Evolutionary conservation across 2,329 filamentous ascomycete species (phyloP).

Genomic region (Xylariomycetidae sp.): DNA sequence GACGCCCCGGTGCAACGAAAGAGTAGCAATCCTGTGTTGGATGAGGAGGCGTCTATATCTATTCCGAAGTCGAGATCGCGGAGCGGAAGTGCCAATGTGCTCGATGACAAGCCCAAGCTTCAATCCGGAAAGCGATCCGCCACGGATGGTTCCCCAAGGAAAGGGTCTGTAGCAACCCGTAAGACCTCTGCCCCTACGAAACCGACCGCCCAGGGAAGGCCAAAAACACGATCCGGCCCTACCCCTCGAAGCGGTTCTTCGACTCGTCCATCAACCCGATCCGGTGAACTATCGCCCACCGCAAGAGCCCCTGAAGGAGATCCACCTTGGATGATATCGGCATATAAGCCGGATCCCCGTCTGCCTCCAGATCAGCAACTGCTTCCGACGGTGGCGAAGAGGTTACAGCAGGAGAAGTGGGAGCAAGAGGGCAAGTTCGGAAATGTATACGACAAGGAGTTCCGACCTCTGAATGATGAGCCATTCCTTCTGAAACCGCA

Average conservation of each 20-base stretch:
- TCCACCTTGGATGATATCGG: conserved; percentile 88
- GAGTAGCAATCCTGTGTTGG: conserved; percentile 45
- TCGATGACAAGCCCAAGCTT: conserved; percentile 40
- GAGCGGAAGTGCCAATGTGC: conserved; percentile 60
- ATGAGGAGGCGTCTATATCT: conserved; percentile 55
- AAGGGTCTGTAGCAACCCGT: conserved; percentile 35
- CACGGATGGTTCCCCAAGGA: conserved; percentile 53
- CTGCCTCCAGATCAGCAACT: conserved; percentile 94
- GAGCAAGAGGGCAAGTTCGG: conserved; percentile 86
- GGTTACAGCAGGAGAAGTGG: conserved; percentile 92
- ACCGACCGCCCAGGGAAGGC: conserved; percentile 41
- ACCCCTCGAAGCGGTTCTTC: conserved; percentile 40
- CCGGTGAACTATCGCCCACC: conserved; percentile 49
- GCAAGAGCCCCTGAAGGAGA: conserved; percentile 86
- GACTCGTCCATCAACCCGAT: conserved; percentile 59
- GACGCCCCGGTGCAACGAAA: conserved; percentile 64
- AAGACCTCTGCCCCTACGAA: conserved; percentile 43
- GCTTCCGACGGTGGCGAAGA: conserved; percentile 85
- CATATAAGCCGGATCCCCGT: conserved; percentile 93
- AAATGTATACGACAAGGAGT: conserved; percentile 80
- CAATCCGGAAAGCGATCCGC: conserved; percentile 35
- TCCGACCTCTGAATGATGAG: conserved; percentile 74
- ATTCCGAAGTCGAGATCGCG: conserved; percentile 62
- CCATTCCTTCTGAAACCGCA: conserved; percentile 39
- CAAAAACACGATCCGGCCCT: conserved; percentile 59